Percentiles rank a stretch among this genome's conserved stretches.
phyloP scores from a whole-genome alignment of 371 early-diverging fungal genomes.

The Coemansia sp. region DNA sequence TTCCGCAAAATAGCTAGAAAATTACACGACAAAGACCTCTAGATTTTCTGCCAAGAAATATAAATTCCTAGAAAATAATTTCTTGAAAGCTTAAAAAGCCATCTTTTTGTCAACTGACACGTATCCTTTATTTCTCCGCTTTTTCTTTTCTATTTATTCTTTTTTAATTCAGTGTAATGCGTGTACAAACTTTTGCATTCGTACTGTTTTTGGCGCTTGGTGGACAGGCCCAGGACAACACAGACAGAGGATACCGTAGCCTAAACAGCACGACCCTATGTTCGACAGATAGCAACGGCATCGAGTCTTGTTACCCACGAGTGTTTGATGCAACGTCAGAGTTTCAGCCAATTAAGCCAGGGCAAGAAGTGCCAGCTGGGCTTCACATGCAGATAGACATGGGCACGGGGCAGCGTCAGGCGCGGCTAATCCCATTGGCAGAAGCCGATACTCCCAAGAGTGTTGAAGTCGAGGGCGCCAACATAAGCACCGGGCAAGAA shows the following conservation, averaged over 20 bases:
- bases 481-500: not conserved
- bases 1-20: too few relatives aligned
- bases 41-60: too few relatives aligned
- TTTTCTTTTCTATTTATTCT: not conserved
- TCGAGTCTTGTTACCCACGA: slow-evolving; percentile 54
- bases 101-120: not conserved
- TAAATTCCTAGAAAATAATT: too few relatives aligned
- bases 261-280: not conserved
- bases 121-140: not conserved
- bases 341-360: slow-evolving; percentile 55
- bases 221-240: not conserved
- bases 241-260: not conserved
- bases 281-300: not conserved
- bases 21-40: too few relatives aligned
- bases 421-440: slow-evolving; percentile 50
- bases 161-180: not conserved
- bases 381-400: slow-evolving; percentile 61
- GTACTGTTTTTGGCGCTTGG: not conserved
- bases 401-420: slow-evolving; percentile 55
- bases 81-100: too few relatives aligned
- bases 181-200: not conserved
- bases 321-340: slow-evolving; percentile 57
- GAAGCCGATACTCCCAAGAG: not conserved
- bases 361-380: slow-evolving; percentile 59
- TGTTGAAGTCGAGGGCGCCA: not conserved